Base-by-base conservation (phyloP, 2,329 filamentous ascomycete species). In the Neofusicoccum sp. region DNA sequence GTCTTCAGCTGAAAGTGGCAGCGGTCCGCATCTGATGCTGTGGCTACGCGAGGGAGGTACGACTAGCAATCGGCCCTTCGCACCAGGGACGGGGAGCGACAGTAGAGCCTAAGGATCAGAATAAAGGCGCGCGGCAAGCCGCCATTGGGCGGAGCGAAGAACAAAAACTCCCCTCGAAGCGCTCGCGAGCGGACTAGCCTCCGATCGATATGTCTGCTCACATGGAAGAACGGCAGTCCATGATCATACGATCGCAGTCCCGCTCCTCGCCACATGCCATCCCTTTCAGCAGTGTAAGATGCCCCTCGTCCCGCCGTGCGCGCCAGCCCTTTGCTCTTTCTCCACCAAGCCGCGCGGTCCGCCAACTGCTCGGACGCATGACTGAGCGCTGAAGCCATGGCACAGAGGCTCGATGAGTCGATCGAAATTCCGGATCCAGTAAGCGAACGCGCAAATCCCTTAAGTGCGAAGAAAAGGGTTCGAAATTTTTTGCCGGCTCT, bases 361-460 rank as follows among this genome's bases (percentile, higher is more conserved):
- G 20, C 20, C 20, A 20, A 20, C 20, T 20, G 20, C 20, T 20
- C 20, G 20, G 20, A 20, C 20, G 20, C 20, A 20, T 20, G 20
- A 20, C 20, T 20, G 20, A 40, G 24, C 31, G 24, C 12, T 30
- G 53, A 8, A 24, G 41, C 41, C 20, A 16, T 36, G 20, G 40
- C 41, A 9, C 31, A 40, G 40, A 34, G 43, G 45, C 26, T 28
- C 36, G 14, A 24, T 12, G 9, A 49, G 57, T 59, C 57, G 57
- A 59, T 59, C 57, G 34, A 59, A 59, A 59, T 59, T 48, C 57
- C 57, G 41, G 28, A 59, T 47, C 9, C 14, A 34, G 57, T 59
- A 59, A 59, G 57, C 34, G 44, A 43, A 16, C 33, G 34, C 40
- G 57, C 14, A 33, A 26, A 59, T 59, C 57, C n/a, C 14, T 14